Base-by-base conservation (phyloP, 768 basidiomycete genomes). In the Phlebiopsis gigantea region DNA sequence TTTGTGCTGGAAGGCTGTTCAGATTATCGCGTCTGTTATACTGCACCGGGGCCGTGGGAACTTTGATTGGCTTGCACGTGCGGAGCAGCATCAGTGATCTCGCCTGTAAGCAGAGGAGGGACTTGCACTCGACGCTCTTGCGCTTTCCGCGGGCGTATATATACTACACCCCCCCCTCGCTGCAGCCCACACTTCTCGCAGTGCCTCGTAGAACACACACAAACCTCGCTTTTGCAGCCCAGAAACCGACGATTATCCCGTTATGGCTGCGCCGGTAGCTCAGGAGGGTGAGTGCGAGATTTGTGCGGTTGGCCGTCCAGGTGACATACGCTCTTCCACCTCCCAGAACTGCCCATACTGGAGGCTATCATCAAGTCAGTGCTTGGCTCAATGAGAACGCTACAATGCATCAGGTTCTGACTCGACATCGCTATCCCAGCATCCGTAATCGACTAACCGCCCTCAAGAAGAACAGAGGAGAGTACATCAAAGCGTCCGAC, bases 381-480 rank as follows among this genome's bases (percentile, higher is more conserved):
- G 31, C n/a, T 48, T 19, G 14, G 9, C 24, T 25, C 44, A 10
- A 39, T 39, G 17, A 12, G 19, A 21, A 21, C 22, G 24, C 39
- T 51, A 15, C 17, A 9, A 22, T 7, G 21, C 46, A 25, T n/a
- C 47, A 48, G 26, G 47, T 5, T 19, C 46, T 49, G 19, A 49
- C 48, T 22, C 22, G 46, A 25, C 12, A 17, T 49, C 9, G 10
- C 8, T 29, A 4, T 54, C 24, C 34, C 69, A 96, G 92, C 72
- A 94, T 98, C 70, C 85, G 96, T 57, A 96, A 97, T 72, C 84
- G 96, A 61, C 83, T 99, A 47, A 96, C 95, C 7, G 94, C 85
- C 10, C 83, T 95, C 70, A 94, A 94, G 81, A 90, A 93, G 77
- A 87, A 96, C 69, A 84, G 93, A 46, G 93, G 83, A 39, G 88